Conservation (phyloP, 164 flowering plant genomes). For the Umbilicus rupestris region DNA sequence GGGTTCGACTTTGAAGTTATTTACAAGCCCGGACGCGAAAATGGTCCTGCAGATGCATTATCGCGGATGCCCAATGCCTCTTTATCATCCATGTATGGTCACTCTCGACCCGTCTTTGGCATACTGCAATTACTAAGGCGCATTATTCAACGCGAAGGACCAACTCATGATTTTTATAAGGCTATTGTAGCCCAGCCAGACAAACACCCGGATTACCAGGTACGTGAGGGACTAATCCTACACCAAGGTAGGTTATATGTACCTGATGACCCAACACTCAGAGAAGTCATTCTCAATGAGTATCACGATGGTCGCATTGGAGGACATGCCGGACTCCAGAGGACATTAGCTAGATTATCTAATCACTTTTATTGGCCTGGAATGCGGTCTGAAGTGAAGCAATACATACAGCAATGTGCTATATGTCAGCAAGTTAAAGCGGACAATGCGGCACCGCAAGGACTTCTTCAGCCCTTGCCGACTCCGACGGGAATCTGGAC, state of each 20-base stretch:
- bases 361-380: constrained; percentile 1
- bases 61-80: not conserved
- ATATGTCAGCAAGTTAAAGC: not conserved
- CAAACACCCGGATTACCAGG: too few species aligned
- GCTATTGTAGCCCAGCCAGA: too few species aligned
- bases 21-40: not conserved
- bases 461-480: not conserved
- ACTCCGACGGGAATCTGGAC: not conserved
- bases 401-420: not conserved
- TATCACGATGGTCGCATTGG: not conserved
- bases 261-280: too few species aligned
- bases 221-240: too few species aligned
- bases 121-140: too few species aligned
- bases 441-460: not conserved
- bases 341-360: not conserved
- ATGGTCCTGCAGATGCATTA: constrained; percentile 12
- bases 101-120: too few species aligned
- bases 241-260: too few species aligned
- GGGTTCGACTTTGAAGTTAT: constrained; percentile 12
- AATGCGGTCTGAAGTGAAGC: not conserved
- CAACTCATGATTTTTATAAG: too few species aligned
- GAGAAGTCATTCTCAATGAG: not conserved
- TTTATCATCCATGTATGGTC: too few species aligned
- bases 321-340: constrained; percentile 4
- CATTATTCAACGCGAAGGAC: too few species aligned